phyloP scores from a whole-genome alignment of 768 basidiomycete species.

The Termitomyces eurrhizus region DNA sequence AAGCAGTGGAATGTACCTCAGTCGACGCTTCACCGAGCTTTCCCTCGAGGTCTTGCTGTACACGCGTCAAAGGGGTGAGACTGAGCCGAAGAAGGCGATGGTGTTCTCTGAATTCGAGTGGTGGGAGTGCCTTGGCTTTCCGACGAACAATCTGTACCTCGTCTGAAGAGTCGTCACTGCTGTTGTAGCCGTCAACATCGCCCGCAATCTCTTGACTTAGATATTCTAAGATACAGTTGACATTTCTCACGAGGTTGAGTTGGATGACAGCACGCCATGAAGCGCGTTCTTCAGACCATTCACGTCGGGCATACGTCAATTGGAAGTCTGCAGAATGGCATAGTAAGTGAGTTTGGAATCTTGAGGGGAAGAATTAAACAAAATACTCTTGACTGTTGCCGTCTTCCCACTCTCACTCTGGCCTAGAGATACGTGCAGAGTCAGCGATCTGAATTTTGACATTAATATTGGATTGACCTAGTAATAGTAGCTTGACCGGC shows the following conservation, averaged over 20 bases:
- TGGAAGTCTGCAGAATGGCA: constrained; percentile 54
- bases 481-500: constrained; percentile 69
- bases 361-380: neutral
- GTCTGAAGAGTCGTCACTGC: constrained; percentile 39
- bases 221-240: constrained; percentile 58
- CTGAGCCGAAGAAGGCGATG: constrained; percentile 57
- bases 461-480: constrained; percentile 37
- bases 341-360: neutral
- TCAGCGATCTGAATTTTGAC: neutral
- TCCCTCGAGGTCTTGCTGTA: constrained; percentile 57
- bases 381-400: constrained; percentile 70
- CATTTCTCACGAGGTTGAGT: constrained; percentile 75
- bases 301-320: constrained; percentile 62
- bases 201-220: constrained; percentile 54
- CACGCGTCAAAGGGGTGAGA: constrained; percentile 51
- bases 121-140: constrained; percentile 33
- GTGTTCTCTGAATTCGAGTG: constrained; percentile 54
- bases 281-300: constrained; percentile 65
- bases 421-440: constrained; percentile 25
- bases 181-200: constrained; percentile 20
- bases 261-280: constrained; percentile 77
- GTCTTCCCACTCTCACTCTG: constrained; percentile 81
- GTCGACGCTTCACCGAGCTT: constrained; percentile 55
- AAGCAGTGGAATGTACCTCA: constrained; percentile 41
- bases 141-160: constrained; percentile 29